phyloP scores from a whole-genome alignment of 2,329 filamentous ascomycete genomes.

The Mariannaea elegans region DNA sequence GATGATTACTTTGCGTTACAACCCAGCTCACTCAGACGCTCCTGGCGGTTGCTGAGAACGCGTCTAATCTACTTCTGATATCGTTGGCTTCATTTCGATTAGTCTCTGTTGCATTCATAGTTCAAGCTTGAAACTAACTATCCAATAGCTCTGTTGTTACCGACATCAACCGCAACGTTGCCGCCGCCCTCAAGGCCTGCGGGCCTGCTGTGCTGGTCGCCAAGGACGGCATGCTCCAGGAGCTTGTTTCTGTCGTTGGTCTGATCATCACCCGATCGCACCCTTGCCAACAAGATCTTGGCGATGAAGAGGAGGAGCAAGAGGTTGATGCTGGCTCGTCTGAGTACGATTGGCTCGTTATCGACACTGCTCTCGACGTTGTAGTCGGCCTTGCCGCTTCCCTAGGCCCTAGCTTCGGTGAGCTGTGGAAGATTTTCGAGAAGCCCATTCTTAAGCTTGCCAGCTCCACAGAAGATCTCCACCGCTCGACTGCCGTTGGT shows the following conservation, averaged over 20 bases:
- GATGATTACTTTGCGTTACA: conserved; percentile 91
- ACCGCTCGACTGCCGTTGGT: conserved; percentile 90
- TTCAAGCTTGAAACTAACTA: conserved; percentile 51
- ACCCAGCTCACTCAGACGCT: conserved; percentile 99
- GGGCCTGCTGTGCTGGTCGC: conserved; percentile 85
- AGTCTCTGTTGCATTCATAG: conserved; percentile 32
- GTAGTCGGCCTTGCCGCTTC: conserved; percentile 85
- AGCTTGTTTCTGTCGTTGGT: conserved; percentile 78
- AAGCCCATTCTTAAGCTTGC: conserved; percentile 90
- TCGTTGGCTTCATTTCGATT: conserved; percentile 33
- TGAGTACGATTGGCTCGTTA: conserved; percentile 96
- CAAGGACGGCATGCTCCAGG: conserved; percentile 73
- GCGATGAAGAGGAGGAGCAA: conserved; percentile 79
- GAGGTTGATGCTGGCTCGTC: conserved; percentile 81
- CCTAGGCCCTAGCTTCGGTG: conserved; percentile 80
- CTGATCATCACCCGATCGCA: conserved; percentile 90
- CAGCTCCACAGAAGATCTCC: conserved; percentile 83
- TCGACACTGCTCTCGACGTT: conserved; percentile 93
- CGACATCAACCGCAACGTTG: conserved; percentile 93
- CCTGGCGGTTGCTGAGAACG: conserved; percentile 89
- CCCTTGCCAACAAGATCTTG: conserved; percentile 90
- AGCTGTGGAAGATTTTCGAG: conserved; percentile 96
- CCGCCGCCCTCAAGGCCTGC: conserved; percentile 88
- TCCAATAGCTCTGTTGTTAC: conserved; percentile 80
- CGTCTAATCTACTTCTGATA: conserved; percentile 58